A percentile compares a stretch with the other conserved stretches of the same genome.
Evolutionary conservation across 2,329 filamentous ascomycete species (phyloP).

Genomic region (Colletotrichum incanum): DNA sequence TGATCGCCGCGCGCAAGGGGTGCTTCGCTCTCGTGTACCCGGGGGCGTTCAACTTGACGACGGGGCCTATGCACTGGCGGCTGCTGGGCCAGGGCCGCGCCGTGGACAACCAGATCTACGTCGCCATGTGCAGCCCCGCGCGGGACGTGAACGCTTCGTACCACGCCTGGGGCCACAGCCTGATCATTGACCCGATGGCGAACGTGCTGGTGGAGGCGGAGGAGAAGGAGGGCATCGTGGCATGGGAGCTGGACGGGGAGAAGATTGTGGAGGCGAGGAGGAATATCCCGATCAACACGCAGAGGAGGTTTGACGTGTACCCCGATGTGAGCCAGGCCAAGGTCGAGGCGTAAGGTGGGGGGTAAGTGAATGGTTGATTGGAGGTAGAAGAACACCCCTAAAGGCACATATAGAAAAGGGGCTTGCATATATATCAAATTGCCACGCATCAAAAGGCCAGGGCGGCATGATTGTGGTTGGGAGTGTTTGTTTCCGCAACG

Average conservation of each 20-base stretch:
- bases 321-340: constrained; percentile 84
- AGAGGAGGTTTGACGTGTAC: constrained; percentile 96
- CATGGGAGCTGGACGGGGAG: constrained; percentile 78
- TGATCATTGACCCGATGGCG: constrained; percentile 91
- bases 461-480: not conserved
- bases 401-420: not conserved
- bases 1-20: constrained; percentile 87
- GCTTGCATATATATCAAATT: not conserved
- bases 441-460: not conserved
- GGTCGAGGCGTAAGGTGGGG: constrained; percentile 48
- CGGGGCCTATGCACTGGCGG: constrained; percentile 92
- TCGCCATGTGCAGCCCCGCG: constrained; percentile 92
- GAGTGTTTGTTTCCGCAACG: not conserved
- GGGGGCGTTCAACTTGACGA: constrained; percentile 97
- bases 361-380: not conserved
- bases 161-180: constrained; percentile 92
- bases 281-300: constrained; percentile 86
- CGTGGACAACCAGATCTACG: constrained; percentile 94
- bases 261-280: constrained; percentile 83
- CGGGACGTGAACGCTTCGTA: constrained; percentile 84
- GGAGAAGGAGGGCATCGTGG: constrained; percentile 83
- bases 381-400: not conserved
- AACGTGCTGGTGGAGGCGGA: constrained; percentile 84
- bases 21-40: constrained; percentile 93
- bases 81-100: constrained; percentile 87